Conservation (phyloP, 306 rosid genomes). For the Quercus engelmannii region DNA sequence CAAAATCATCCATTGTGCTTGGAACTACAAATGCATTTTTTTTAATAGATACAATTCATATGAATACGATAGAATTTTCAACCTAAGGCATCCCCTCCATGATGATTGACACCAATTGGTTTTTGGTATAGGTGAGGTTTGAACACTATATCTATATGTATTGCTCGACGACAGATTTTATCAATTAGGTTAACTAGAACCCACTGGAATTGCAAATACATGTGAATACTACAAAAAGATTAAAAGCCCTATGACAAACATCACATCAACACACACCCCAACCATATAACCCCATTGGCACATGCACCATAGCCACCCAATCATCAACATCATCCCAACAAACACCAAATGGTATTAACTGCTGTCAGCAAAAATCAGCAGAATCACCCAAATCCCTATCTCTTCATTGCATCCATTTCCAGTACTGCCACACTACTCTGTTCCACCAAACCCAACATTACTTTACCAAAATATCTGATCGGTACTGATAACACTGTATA, state of each 20-base stretch:
- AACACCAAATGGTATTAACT: background rate
- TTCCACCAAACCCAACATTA: background rate
- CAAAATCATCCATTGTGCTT: background rate
- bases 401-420: background rate
- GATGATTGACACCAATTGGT: no score
- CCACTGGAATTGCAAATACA: background rate
- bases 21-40: no score
- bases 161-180: no score
- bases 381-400: background rate
- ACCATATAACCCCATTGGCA: background rate
- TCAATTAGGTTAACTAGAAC: no score
- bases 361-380: background rate
- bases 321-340: background rate
- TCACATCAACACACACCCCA: background rate
- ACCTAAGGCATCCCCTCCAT: no score
- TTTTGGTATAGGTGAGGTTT: no score
- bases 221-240: background rate
- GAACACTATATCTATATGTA: no score
- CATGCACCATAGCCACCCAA: background rate
- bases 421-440: background rate
- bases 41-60: no score
- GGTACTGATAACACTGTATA: background rate
- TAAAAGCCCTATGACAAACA: background rate
- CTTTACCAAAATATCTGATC: background rate
- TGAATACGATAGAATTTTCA: no score